Evolutionary conservation across 1,139 yeast species (phyloP), one percentile per base, ranked within the genome.

Genomic region (Candida sp.): DNA sequence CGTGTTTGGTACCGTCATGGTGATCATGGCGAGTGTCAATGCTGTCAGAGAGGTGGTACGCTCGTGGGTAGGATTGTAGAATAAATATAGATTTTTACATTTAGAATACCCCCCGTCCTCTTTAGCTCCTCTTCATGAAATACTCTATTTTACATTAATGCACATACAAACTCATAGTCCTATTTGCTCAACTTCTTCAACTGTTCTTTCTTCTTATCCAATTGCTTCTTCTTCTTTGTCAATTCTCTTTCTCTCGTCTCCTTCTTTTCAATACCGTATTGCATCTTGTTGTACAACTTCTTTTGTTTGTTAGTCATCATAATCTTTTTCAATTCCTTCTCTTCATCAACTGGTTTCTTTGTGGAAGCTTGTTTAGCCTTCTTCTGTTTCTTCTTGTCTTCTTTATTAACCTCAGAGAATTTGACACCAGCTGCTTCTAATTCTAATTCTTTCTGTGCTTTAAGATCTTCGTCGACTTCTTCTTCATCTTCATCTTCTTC

Each of bases 221-320:
- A 72, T 73, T 85, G 87, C 72, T 87, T 85, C 73, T 85, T 88
- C 85, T 92, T 92, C 77, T 85, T 83, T 61, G 84, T 78, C 68
- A 94, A 80, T 50, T 82, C 84, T 52, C 88, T 89, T 62, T 85
- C 84, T 72, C 96, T 85, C 53, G 82, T 82, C 66, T 90, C 94
- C 74, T 91, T 90, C 82, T 90, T 86, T 53, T 88, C 87, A 63
- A 89, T 85, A 53, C 97, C 96, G 68, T 91, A 87, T 77, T 91
- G 96, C 96, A 94, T 90, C 86, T 90, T 90, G 77, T 89, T 88
- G 80, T 94, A 94, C 61, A 93, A 81, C 73, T 90, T 91, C 80
- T 93, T 89, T 76, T 94, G 97, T 73, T 93, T 94, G 77, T 92
- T 93, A 61, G 96, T 83, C 98, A 94, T 93, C 99, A 94, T 94